These are phyloP conservation scores for Alternaria sp. DNA, from an alignment of 2,329 filamentous ascomycete genomes.

Conservation along the genomic window DNA sequence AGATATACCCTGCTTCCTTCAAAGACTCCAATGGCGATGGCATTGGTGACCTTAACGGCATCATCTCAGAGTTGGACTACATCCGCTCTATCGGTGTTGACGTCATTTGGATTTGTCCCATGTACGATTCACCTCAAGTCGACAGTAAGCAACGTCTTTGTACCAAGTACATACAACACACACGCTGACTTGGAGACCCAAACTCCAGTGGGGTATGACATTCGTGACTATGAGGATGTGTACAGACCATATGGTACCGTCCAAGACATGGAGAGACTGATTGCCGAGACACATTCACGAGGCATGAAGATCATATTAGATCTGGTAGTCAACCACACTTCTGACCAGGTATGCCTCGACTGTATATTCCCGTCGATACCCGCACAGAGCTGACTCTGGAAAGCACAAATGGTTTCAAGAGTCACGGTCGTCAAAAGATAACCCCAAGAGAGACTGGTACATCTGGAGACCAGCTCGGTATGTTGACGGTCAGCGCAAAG, in stretches of 20 bases:
- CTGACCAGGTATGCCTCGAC: slow-evolving; percentile 36
- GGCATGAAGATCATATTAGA: slow-evolving; percentile 52
- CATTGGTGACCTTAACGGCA: slow-evolving; percentile 65
- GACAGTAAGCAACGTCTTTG: slow-evolving; percentile 35
- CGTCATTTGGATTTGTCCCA: slow-evolving; percentile 50
- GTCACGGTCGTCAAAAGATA: slow-evolving; percentile 59
- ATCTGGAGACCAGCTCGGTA: slow-evolving; percentile 60
- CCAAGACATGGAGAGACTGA: slow-evolving; percentile 50
- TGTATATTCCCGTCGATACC: background rate
- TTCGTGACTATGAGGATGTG: slow-evolving; percentile 51
- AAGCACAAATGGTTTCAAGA: slow-evolving; percentile 66
- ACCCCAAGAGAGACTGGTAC: slow-evolving; percentile 64
- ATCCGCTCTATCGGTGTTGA: slow-evolving; percentile 58
- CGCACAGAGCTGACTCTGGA: slow-evolving; percentile 9
- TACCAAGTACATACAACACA: background rate
- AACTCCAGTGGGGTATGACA: slow-evolving; percentile 46
- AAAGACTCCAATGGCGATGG: slow-evolving; percentile 66
- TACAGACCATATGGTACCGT: slow-evolving; percentile 52
- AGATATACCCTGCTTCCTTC: slow-evolving; percentile 70
- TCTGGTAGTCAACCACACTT: slow-evolving; percentile 53
- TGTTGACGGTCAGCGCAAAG: slow-evolving; percentile 66
- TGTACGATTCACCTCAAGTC: slow-evolving; percentile 58
- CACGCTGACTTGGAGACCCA: background rate
- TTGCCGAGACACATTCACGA: slow-evolving; percentile 45
- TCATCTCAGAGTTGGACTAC: slow-evolving; percentile 66